phyloP scores from a whole-genome alignment of 345 rosid genomes.

The Luvunga scandens region DNA sequence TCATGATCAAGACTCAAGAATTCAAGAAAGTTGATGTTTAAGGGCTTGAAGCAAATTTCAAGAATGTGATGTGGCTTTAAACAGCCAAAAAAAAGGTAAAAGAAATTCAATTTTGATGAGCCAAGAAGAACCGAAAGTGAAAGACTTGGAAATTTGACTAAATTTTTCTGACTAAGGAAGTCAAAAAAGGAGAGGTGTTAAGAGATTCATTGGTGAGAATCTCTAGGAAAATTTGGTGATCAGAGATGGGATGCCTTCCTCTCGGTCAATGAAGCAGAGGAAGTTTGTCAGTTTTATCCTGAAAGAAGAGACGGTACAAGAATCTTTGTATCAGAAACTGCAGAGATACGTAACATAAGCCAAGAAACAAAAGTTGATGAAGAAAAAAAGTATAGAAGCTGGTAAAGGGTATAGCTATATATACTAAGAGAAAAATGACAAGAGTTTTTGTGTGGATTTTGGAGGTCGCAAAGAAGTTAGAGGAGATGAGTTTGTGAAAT shows the following conservation, averaged over 20 bases:
- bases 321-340: background rate
- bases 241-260: constrained; percentile 10
- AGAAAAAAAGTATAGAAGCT: background rate
- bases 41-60: background rate
- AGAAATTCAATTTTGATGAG: constrained; percentile 28
- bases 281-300: constrained; percentile 11
- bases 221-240: constrained; percentile 2
- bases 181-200: constrained; percentile 1
- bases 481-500: background rate
- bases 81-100: background rate
- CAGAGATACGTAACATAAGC: background rate
- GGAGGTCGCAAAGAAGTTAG: background rate
- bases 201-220: constrained; percentile 1
- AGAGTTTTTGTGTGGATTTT: background rate
- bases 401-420: background rate
- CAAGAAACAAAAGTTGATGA: background rate
- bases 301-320: background rate
- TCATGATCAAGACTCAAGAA: constrained; percentile 6
- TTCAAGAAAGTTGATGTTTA: background rate
- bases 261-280: constrained; percentile 22
- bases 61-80: background rate
- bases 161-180: constrained; percentile 1
- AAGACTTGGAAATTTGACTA: constrained; percentile 13
- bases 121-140: constrained; percentile 10
- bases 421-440: background rate